A percentile compares a stretch with the other conserved stretches of the same genome.
These are phyloP conservation scores for Neurospora crassa DNA, from an alignment of 2,329 filamentous ascomycete genomes.

Conservation along the genomic window DNA sequence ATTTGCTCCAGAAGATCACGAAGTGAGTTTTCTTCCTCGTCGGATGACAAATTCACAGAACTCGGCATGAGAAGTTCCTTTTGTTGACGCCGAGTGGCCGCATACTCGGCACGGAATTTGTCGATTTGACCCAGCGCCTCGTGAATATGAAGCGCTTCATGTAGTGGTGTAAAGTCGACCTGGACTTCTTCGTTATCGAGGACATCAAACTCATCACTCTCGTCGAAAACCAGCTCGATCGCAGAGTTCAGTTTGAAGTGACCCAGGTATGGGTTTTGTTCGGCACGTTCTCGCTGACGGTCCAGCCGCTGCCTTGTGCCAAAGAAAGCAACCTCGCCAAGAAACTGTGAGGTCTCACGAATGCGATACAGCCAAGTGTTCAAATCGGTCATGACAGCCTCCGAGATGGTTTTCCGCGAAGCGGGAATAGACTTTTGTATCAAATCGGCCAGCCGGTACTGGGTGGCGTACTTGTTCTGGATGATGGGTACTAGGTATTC, in stretches of 20 bases:
- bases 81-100: conserved; percentile 79
- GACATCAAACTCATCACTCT: conserved; percentile 91
- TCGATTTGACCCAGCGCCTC: conserved; percentile 88
- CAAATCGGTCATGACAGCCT: conserved; percentile 92
- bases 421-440: conserved; percentile 93
- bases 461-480: conserved; percentile 77
- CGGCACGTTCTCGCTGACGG: conserved; percentile 72
- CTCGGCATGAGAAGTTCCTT: conserved; percentile 81
- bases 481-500: conserved; percentile 71
- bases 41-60: conserved; percentile 66
- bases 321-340: conserved; percentile 94
- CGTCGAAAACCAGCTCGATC: conserved; percentile 90
- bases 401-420: conserved; percentile 85
- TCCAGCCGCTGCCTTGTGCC: conserved; percentile 82
- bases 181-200: conserved; percentile 91
- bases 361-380: conserved; percentile 97
- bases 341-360: conserved; percentile 87
- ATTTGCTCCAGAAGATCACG: conserved; percentile 89
- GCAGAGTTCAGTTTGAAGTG: conserved; percentile 92
- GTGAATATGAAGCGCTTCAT: conserved; percentile 93
- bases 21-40: conserved; percentile 79
- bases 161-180: conserved; percentile 88
- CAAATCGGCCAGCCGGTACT: conserved; percentile 89
- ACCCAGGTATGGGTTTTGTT: conserved; percentile 62
- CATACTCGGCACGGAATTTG: conserved; percentile 83